Evolutionary conservation across 371 early-diverging fungal genomes (phyloP).

Genomic region (Thermomucor indicae-seudaticae): DNA sequence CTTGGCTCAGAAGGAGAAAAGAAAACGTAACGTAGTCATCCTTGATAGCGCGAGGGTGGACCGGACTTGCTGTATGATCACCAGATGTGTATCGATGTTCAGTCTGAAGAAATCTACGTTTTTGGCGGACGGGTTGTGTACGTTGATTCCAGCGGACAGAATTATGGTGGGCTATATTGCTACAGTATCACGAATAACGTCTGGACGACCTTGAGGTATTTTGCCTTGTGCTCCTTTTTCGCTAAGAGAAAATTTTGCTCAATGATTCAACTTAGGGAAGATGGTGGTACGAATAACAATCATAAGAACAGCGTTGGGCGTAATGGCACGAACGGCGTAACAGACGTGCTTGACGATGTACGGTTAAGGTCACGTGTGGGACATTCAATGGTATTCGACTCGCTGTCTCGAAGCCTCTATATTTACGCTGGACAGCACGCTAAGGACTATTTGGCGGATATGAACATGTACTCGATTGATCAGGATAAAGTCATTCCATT

Average conservation of each 20-base stretch:
- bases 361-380: constrained; percentile 74
- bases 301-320: neutral
- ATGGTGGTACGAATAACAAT: constrained; percentile 7
- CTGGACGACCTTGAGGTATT: constrained; percentile 69
- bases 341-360: too few relatives aligned
- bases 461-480: constrained; percentile 79
- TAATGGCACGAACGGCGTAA: too few relatives aligned
- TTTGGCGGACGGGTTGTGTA: constrained; percentile 86
- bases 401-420: constrained; percentile 65
- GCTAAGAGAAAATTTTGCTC: neutral
- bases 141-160: constrained; percentile 51
- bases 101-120: constrained; percentile 68
- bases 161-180: constrained; percentile 83
- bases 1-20: neutral
- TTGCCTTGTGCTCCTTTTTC: too few relatives aligned
- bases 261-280: neutral
- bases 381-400: constrained; percentile 88
- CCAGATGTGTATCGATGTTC: constrained; percentile 89
- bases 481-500: constrained; percentile 68
- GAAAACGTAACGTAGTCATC: neutral
- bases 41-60: constrained; percentile 60
- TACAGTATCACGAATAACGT: constrained; percentile 59
- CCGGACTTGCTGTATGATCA: constrained; percentile 91
- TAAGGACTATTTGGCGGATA: constrained; percentile 71
- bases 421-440: constrained; percentile 89